Base-by-base conservation (phyloP, 1,284 basidiomycete species). In the Rhodofomes roseus region DNA sequence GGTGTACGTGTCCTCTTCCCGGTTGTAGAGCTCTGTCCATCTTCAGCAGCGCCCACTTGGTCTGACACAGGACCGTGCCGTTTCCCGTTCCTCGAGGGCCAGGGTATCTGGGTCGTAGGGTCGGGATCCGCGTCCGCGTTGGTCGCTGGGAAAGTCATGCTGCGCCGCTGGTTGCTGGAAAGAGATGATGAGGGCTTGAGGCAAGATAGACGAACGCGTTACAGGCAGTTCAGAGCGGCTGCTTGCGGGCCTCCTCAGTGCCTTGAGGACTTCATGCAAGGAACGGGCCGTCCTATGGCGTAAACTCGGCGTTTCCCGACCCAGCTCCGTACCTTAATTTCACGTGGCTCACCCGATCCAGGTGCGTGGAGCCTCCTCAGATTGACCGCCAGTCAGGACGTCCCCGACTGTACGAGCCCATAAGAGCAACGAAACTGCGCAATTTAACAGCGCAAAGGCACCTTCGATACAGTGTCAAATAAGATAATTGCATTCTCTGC, bases 41-140 rank as follows among this genome's bases (percentile, higher is more conserved):
- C 57, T 9, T 53, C 20, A 41, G 54, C 29, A 44, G 52, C 43
- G 27, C 46, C 56, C n/a, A 34, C 27, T 11, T 20, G 16, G 27
- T 60, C 44, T 20, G 58, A 53, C 18, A 55, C 60, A 57, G 64
- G 55, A 55, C 64, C 53, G 56, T 68, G 48, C 57, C 64, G 66
- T 60, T 69, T 69, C 37, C 63, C 63, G 55, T 64, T 77, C 40
- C 83, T 77, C 8, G 81, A 79, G 39, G 89, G 90, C 89, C 89
- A 92, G 41, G 89, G 72, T 55, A 90, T 84, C 71, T 90, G 89
- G 11, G 84, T 86, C 1, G 87, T 89, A 12, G 87, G 86, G 70
- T 90, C 82, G 12, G 86, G 82, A 71, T 89, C 86, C 20, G 79
- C 75, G 68, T 86, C 83, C 20, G 78, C 76, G 65, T 34, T 52